Evolutionary conservation across 106 monocot species (phyloP).

Genomic region (Acorus calamus): DNA sequence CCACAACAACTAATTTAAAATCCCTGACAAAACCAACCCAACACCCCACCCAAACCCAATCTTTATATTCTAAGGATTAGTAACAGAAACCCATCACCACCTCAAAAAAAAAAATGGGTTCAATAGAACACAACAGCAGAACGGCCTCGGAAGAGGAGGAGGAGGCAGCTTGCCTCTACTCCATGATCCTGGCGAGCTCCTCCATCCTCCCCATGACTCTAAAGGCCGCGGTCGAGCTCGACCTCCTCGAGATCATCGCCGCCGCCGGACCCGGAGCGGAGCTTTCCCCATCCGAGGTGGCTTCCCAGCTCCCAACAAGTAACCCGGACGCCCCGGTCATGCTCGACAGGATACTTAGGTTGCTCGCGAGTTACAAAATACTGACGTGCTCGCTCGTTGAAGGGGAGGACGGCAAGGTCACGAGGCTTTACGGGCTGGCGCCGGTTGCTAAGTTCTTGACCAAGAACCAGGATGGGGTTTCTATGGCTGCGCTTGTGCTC

Average conservation of each 20-base stretch:
- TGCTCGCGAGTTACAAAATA: conserved; percentile 18
- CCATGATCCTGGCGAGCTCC: too few species aligned
- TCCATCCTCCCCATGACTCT: conserved; percentile 3
- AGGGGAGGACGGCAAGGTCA: not conserved
- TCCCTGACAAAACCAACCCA: too few species aligned
- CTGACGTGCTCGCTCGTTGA: conserved; percentile 4
- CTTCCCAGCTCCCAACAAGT: not conserved
- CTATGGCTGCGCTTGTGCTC: not conserved
- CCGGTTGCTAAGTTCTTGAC: not conserved
- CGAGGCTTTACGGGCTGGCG: conserved; percentile 8
- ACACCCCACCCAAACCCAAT: too few species aligned
- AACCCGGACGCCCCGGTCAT: not conserved
- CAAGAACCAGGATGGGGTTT: not conserved
- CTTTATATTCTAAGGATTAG: too few species aligned
- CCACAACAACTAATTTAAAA: too few species aligned
- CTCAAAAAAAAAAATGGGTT: too few species aligned
- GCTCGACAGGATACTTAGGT: conserved; percentile 14
- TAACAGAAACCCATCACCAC: too few species aligned
- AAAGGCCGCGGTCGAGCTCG: conserved; percentile 13
- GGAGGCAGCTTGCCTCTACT: too few species aligned
- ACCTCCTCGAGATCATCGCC: conserved; percentile 5
- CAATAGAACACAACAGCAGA: too few species aligned
- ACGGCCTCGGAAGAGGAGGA: too few species aligned
- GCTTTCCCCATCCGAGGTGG: conserved; percentile 7
- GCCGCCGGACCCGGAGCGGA: not conserved